These are phyloP conservation scores for Whalleya microplaca DNA, from an alignment of 2,329 filamentous ascomycete genomes.

Conservation along the genomic window DNA sequence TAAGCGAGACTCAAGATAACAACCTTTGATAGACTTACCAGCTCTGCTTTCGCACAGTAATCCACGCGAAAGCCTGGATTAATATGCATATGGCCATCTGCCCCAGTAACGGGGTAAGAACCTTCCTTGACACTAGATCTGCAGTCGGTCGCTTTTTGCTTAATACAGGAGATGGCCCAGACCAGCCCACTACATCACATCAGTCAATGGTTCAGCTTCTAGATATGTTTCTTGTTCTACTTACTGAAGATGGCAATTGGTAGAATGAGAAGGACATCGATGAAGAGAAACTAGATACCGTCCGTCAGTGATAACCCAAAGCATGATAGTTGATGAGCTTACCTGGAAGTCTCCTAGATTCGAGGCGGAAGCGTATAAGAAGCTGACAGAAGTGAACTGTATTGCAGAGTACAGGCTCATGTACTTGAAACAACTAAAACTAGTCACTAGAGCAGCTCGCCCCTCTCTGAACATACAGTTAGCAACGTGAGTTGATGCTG, in stretches of 20 bases:
- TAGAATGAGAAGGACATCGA: slow-evolving; percentile 88
- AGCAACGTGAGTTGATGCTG: slow-evolving; percentile 16
- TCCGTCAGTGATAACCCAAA: slow-evolving; percentile 8
- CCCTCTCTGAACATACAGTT: slow-evolving; percentile 67
- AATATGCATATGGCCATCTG: slow-evolving; percentile 83
- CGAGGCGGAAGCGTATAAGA: slow-evolving; percentile 89
- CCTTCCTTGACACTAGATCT: slow-evolving; percentile 88
- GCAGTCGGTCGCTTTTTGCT: slow-evolving; percentile 88
- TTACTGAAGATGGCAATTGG: slow-evolving; percentile 94
- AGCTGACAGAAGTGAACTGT: slow-evolving; percentile 96
- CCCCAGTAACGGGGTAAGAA: slow-evolving; percentile 84
- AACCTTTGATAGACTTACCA: slow-evolving; percentile 61
- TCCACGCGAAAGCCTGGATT: slow-evolving; percentile 75
- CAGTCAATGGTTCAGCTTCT: slow-evolving; percentile 17
- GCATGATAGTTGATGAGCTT: slow-evolving; percentile 12
- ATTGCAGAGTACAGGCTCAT: slow-evolving; percentile 99
- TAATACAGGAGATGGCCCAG: slow-evolving; percentile 76
- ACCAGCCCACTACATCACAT: slow-evolving; percentile 78
- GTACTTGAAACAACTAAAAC: slow-evolving; percentile 99
- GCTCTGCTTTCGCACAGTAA: slow-evolving; percentile 74
- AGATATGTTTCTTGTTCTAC: slow-evolving; percentile 29
- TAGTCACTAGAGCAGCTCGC: slow-evolving; percentile 92
- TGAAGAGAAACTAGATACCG: slow-evolving; percentile 75
- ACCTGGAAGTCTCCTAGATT: slow-evolving; percentile 96
- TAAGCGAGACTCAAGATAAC: neutral